Base-by-base conservation (phyloP, 495 filamentous ascomycete species). In the Geopyxis carbonaria region DNA sequence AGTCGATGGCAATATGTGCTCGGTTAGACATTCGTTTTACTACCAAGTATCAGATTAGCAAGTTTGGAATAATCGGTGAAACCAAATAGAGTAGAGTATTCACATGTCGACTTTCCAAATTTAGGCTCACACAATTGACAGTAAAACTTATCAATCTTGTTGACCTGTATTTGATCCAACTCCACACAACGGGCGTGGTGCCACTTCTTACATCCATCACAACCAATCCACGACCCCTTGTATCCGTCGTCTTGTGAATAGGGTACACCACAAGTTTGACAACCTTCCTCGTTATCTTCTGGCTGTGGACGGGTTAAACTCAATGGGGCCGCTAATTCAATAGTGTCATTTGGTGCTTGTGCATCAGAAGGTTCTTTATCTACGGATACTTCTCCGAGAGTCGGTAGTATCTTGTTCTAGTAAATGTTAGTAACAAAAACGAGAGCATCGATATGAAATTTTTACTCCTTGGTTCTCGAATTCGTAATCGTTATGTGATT, bases 111-210 rank as follows among this genome's bases (percentile, higher is more conserved):
- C 33, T 69, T 65, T 3, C 78, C 78, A 45, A 73, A 63, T 8
- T 59, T 51, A 13, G 69, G 62, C 22, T 69, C 70, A 51, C 78
- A 83, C 28, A 55, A 53, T 21, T 55, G 58, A 47, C 78, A 83
- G 39, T 76, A 74, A 45, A 70, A 82, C 47, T 80, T 83, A 52
- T 82, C 78, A 14, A 83, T 72, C 21, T 69, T 70, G 37, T 75
- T 66, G 19, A 79, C 68, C 45, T 78, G 73, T 42, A 73, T 72
- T 48, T 64, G 76, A 47, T 76, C 75, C 48, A 82, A 77, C 4
- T 73, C 75, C 14, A 76, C 76, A 52, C 78, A 83, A 25, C 71
- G 66, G 34, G 73, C 76, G 52, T 83, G 78, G 46, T 73, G 80
- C 78, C 78, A 83, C 19, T 61, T 64, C 46, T 78, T 78, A 54